Evolutionary conservation across 2,329 filamentous ascomycete genomes (phyloP).

Genomic region (Alternaria sp.): DNA sequence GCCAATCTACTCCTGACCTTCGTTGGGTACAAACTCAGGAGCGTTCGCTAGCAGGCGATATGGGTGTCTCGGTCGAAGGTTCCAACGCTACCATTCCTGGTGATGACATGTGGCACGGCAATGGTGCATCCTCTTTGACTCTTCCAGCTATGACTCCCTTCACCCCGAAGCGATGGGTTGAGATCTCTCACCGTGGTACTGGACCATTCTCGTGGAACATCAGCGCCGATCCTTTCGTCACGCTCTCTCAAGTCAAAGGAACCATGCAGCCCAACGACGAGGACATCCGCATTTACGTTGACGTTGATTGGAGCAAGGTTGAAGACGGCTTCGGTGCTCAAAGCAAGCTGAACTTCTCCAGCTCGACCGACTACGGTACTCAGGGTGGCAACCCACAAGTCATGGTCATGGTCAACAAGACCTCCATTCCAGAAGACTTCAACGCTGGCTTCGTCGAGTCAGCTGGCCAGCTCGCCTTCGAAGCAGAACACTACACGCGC

Average conservation of each 20-base stretch:
- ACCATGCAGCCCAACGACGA: conserved; percentile 40
- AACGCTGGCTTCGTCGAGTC: conserved; percentile 48
- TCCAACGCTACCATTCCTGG: conserved; percentile 73
- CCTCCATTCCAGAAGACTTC: conserved; percentile 42
- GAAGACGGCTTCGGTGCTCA: conserved; percentile 37
- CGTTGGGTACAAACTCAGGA: conserved; percentile 67
- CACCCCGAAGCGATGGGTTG: conserved; percentile 47
- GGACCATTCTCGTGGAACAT: conserved; percentile 47
- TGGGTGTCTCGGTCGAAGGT: conserved; percentile 71
- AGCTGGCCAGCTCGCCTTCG: conserved; percentile 45
- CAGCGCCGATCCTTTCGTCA: conserved; percentile 48
- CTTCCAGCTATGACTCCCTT: conserved; percentile 45
- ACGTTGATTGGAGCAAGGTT: conserved; percentile 47
- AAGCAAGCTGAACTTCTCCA: conserved; percentile 46
- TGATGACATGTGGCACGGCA: conserved; percentile 68
- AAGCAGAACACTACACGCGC: conserved; percentile 51
- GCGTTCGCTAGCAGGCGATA: conserved; percentile 66
- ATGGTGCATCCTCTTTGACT: conserved; percentile 52
- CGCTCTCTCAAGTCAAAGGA: conserved; percentile 43
- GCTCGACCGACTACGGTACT: conserved; percentile 50
- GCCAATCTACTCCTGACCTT: conserved; percentile 70
- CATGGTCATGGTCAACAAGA: conserved; percentile 48
- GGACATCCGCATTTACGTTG: conserved; percentile 49
- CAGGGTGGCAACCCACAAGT: conserved; percentile 42
- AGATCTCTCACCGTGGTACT: conserved; percentile 48